Evolutionary conservation across 257 asterid genomes (phyloP), one percentile per base, ranked within the genome.

Genomic region (Penstemon newberryi): DNA sequence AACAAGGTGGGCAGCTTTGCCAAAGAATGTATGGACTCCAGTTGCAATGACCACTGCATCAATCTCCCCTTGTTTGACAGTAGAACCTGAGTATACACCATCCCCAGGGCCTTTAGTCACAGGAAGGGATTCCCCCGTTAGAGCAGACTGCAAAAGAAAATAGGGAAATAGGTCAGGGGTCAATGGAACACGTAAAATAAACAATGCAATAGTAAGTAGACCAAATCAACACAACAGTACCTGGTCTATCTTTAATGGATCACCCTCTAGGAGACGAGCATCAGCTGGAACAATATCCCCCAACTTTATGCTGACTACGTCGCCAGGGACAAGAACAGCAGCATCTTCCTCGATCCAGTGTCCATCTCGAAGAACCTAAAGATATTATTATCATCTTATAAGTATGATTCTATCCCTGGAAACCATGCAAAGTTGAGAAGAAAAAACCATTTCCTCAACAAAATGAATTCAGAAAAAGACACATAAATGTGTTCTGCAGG

Each of bases 1-100:
- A n/a, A 82, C 87, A 40, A 82, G 83, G 51, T 82, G 87, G 52
- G 87, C 85, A 66, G 84, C 83, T 77, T 82, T 80, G 11, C 87
- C 87, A 40, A 82, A 82, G 62, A 77, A 82, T 19, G 85, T 82
- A 52, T 72, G 84, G 12, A 82, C 75, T 8, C 87, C 87, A 4
- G 87, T 82, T 25, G 85, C 85, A 62, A 79, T 79, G 36, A 82
- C 87, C 41, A 82, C 70, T 3, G 87, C 87, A 6, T 79, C 87
- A 47, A 82, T 73, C 70, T 82, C 87, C 3, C 87, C 87, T 60
- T 82, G 87, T 69, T 77, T 82, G 65, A 80, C 79, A 37, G 84
- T 82, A 6, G 87, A 82, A 9, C 87, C 87, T 0, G 87, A 79
- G 70, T 70, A 82, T 51, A 79, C 80, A 58, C 77, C 76, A 65